Base-by-base conservation (phyloP, 73 alveolate species). In the Paramecium caudatum region DNA sequence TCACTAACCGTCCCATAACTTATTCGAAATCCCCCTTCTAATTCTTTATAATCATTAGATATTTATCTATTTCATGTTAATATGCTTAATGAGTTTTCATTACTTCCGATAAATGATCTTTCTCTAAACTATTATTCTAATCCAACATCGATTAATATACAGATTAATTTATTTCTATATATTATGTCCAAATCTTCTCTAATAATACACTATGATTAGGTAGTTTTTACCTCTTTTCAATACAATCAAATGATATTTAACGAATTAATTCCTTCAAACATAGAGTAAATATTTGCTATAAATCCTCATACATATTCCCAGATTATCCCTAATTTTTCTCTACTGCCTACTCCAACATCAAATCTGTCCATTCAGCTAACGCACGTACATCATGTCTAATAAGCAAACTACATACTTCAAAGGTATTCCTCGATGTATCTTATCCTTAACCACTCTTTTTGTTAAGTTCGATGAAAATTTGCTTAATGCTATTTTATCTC, bases 281-380 rank as follows among this genome's bases (percentile, higher is more conserved):
- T 15, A 39, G 27, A 3, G 88, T 9, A 5, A 41, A 74, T n/a
- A 74, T 74, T 27, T 74, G 16, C 10, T 19, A 41, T 5, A 41
- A 27, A 27, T 74, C 88, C 19, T 74, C 65, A 43, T 27, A 74
- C 39, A 41, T 74, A 39, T 45, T 36, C 34, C 33, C 55, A 10
- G 50, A 27, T 45, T 74, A 21, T 7, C 80, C 80, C 30, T 55
- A 23, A 9, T 23, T 55, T 55, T 55, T 55, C 8, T 55, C 46
- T 27, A 74, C 19, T 7, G 47, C 68, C 21, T 65, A 33, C 17
- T 45, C 47, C 10, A 74, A 30, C 47, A 37, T 74, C 3, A 41
- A 32, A 74, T 74, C 88, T 9, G 33, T 37, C 88, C 88, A 74
- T 21, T 16, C 88, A n/a, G 69, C 65, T 43, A 74, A 47, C 39